Percentiles rank a stretch among this genome's conserved stretches.
These are phyloP conservation scores for Zhuliangozyma blackwelliae DNA, from an alignment of 1,139 yeast species.

Conservation along the genomic window DNA sequence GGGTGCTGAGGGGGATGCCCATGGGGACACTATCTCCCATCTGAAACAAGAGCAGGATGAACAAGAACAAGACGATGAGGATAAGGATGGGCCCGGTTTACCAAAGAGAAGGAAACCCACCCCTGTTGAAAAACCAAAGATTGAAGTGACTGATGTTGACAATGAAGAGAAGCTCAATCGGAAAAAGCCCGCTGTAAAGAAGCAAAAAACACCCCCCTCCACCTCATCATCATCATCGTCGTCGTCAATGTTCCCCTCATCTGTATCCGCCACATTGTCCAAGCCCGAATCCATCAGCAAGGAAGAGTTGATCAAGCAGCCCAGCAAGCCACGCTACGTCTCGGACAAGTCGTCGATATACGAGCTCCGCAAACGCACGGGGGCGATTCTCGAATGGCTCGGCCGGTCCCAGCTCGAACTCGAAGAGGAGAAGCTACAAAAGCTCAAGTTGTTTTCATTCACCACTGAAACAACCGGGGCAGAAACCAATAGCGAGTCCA, in stretches of 20 bases:
- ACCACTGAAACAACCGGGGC: slow-evolving; percentile 14
- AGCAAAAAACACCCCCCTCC: too few relatives aligned
- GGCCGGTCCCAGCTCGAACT: slow-evolving; percentile 81
- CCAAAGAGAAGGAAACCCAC: background rate
- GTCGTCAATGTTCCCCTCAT: too few relatives aligned
- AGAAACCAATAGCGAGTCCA: slow-evolving; percentile 21
- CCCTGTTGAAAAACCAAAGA: background rate
- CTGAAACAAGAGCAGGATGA: background rate
- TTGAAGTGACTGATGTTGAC: too few relatives aligned
- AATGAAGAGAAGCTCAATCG: too few relatives aligned
- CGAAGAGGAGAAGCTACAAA: slow-evolving; percentile 60
- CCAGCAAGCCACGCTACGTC: slow-evolving; percentile 80
- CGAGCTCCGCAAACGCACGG: slow-evolving; percentile 83
- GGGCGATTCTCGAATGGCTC: slow-evolving; percentile 86
- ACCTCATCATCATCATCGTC: too few relatives aligned
- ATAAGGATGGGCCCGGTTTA: slow-evolving; percentile 6
- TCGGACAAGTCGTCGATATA: slow-evolving; percentile 66
- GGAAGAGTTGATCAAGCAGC: slow-evolving; percentile 51
- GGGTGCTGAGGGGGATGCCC: too few relatives aligned
- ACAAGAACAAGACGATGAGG: slow-evolving; percentile 6
- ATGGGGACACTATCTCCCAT: too few relatives aligned
- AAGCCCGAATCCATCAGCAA: slow-evolving; percentile 13
- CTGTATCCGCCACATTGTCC: too few relatives aligned
- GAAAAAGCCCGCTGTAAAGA: too few relatives aligned
- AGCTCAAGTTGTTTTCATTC: slow-evolving; percentile 41